Conservation (phyloP, 192 early-diverging fungal species). For the Rhizoclosmatium sp. region DNA sequence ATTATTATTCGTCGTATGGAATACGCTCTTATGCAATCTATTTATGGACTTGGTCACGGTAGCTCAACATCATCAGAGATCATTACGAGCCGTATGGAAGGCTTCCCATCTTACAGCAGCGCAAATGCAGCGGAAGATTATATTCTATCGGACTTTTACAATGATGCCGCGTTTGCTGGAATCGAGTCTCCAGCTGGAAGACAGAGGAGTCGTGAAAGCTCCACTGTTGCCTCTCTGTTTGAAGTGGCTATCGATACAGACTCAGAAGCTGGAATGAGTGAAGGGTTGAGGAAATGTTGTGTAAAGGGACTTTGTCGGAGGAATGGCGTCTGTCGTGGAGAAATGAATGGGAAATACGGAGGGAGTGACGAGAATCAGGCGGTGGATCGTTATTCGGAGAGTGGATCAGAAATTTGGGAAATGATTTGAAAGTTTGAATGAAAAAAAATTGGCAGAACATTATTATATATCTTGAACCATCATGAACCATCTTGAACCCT, state of each 20-base stretch:
- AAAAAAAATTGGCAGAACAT: no score
- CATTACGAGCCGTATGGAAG: no score
- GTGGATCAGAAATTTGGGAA: conserved; percentile 13
- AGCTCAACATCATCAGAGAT: background rate
- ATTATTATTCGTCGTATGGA: conserved; percentile 13
- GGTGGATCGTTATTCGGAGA: background rate
- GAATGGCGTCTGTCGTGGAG: background rate
- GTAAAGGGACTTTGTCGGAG: background rate
- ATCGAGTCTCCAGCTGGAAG: background rate
- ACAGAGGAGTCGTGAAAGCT: background rate
- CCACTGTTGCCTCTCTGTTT: conserved; percentile 3
- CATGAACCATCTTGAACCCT: no score
- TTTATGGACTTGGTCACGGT: conserved; percentile 10
- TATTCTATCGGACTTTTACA: conserved; percentile 3
- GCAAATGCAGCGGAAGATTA: background rate
- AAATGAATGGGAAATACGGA: background rate
- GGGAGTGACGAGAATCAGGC: background rate
- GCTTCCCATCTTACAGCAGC: background rate
- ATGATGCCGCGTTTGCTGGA: background rate
- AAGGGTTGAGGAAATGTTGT: background rate
- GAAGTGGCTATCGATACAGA: background rate
- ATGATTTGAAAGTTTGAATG: conserved; percentile 2
- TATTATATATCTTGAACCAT: no score
- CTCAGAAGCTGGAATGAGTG: background rate
- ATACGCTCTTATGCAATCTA: conserved; percentile 13